A percentile compares a stretch with the other conserved stretches of the same genome.
phyloP scores from a whole-genome alignment of 805 yeast species.

The Cephaloascus fragrans region DNA sequence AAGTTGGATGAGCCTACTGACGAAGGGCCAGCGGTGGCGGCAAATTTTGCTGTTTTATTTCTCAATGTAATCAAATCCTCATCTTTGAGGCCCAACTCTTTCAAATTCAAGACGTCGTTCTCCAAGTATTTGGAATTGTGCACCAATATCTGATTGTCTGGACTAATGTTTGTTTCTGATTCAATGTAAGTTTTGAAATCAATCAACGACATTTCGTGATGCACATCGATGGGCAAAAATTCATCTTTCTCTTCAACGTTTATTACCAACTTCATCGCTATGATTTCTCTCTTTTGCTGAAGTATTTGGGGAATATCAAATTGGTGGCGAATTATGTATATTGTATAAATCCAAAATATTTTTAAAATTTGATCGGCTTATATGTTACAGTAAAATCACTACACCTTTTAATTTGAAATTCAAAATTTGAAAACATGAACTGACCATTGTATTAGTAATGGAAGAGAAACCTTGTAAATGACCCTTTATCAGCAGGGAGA shows the following conservation, averaged over 20 bases:
- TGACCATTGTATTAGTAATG: too few species aligned
- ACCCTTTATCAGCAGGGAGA: too few species aligned
- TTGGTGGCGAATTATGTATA: too few species aligned
- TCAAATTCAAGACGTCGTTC: slow-evolving; percentile 25
- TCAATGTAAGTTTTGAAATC: slow-evolving; percentile 70
- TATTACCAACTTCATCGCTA: slow-evolving; percentile 40
- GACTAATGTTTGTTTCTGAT: slow-evolving; percentile 51
- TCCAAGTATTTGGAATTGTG: slow-evolving; percentile 34
- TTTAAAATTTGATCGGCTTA: too few species aligned
- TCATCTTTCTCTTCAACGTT: slow-evolving; percentile 40
- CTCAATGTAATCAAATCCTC: slow-evolving; percentile 48
- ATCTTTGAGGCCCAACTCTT: slow-evolving; percentile 37
- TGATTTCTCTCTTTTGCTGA: too few species aligned
- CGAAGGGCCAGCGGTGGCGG: background rate
- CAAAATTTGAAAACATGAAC: too few species aligned
- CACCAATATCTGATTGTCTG: slow-evolving; percentile 35
- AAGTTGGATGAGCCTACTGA: background rate
- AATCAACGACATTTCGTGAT: slow-evolving; percentile 48
- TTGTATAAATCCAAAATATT: too few species aligned
- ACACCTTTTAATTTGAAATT: too few species aligned
- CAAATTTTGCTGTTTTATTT: slow-evolving; percentile 4
- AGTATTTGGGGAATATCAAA: too few species aligned
- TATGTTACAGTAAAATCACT: too few species aligned
- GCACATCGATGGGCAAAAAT: slow-evolving; percentile 49
- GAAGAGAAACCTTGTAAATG: too few species aligned